Base-by-base conservation (phyloP, 352 stramenopile genomes). In the Globisporangium paddicum region DNA sequence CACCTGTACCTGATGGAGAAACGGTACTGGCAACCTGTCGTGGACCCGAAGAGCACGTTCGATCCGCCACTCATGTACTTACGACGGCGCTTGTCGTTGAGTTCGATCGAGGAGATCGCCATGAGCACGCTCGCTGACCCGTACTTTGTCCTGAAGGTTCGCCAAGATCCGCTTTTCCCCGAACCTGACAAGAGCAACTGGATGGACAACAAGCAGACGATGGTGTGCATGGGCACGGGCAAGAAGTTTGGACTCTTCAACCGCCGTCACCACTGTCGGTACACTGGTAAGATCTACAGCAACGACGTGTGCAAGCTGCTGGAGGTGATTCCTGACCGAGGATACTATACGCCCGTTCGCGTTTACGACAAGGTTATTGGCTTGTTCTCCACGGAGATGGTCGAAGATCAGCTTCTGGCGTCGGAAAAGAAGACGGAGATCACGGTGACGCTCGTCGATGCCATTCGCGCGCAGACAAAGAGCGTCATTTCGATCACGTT, bases 361-460 rank as follows among this genome's bases (percentile, higher is more conserved):
- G 84, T 94, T 37, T 88, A 82, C 51, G 84, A 95, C 37, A 82
- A 82, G 18, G 66, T 84, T 0, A 82, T 95, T 47, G 86, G 86
- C 0, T 74, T 82, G 19, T 93, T 95, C 60, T 94, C 79, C 10
- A 94, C 84, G 0, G 86, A 95, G 49, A 81, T 93, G 67, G 64
- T 68, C 18, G 86, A 95, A 67, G 86, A 95, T 34, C 82, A 93
- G 52, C 68, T 93, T 16, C 69, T 93, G 6, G 26, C 73, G 23
- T 92, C 77, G 0, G 86, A 95, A 61, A 95, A 95, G 67, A 95
- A 95, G 59, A 93, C 86, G 0, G 86, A 95, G 62, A 90, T 95
- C 26, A 82, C 76, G 5, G 85, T 93, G 37, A 88, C 82, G n/a
- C 69, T 94, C 40, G 86, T 93, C 10, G 82, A 95, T 58, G 75